Conservation (phyloP, 208 protist genomes). For the Acanthamoeba healyi region DNA sequence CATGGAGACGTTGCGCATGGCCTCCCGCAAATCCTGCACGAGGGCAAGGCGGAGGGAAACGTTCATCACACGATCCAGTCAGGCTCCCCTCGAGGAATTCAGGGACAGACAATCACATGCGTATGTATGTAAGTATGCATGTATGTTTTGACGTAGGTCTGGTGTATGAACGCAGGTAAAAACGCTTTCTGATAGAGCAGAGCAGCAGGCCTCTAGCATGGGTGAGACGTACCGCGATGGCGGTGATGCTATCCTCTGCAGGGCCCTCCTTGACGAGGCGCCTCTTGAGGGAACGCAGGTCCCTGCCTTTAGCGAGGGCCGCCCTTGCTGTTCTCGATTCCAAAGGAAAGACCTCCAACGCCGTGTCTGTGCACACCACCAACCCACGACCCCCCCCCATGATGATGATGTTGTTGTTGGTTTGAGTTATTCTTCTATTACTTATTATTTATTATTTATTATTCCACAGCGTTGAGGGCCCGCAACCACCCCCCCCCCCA, state of each 20-base stretch:
- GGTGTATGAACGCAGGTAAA: too few species aligned
- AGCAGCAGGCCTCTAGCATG: neutral
- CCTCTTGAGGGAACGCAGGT: neutral
- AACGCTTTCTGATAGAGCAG: too few species aligned
- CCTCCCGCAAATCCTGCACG: neutral
- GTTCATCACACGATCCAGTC: too few species aligned
- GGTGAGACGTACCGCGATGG: too few species aligned
- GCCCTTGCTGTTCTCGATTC: neutral
- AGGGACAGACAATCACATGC: neutral
- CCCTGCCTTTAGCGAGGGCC: neutral
- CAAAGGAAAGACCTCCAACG: neutral
- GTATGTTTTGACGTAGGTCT: too few species aligned
- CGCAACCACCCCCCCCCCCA: too few species aligned
- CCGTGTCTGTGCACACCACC: neutral
- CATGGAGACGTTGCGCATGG: neutral
- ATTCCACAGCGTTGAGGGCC: too few species aligned
- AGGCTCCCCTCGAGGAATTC: neutral
- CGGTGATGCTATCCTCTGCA: neutral
- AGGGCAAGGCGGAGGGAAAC: neutral
- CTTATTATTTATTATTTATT: too few species aligned
- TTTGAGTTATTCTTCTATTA: neutral
- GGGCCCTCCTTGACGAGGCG: neutral
- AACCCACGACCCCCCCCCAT: too few species aligned
- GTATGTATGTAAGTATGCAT: too few species aligned
- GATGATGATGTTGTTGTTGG: neutral